A percentile compares a stretch with the other conserved stretches of the same genome.
Conservation (phyloP, 2,329 filamentous ascomycete species). For the Colletotrichum sp. region DNA sequence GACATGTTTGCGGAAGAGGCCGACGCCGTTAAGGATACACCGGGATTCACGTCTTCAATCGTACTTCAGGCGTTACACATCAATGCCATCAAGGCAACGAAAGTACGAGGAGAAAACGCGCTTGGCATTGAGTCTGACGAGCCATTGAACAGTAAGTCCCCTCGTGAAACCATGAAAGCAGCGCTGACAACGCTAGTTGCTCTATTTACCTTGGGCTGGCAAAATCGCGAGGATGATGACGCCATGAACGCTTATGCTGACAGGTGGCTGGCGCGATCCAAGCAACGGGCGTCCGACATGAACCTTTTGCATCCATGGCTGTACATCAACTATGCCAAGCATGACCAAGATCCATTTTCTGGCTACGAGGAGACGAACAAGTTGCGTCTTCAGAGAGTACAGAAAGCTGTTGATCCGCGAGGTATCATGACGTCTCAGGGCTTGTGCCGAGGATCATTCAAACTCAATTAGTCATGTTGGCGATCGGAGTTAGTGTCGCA, state of each 20-base stretch:
- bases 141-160: background rate
- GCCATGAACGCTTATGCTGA: background rate
- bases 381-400: background rate
- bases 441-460: background rate
- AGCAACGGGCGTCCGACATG: slow-evolving; percentile 17
- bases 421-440: background rate
- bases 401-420: background rate
- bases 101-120: background rate
- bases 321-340: slow-evolving; percentile 48
- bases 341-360: slow-evolving; percentile 39
- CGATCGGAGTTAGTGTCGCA: background rate
- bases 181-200: background rate
- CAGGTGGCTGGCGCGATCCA: background rate
- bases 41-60: background rate
- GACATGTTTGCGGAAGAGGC: background rate
- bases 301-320: slow-evolving; percentile 18
- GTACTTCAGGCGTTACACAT: background rate
- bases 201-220: background rate
- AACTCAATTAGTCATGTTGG: background rate
- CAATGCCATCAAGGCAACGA: background rate
- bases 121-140: background rate
- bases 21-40: background rate
- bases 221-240: background rate
- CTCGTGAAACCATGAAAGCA: rapidly evolving
- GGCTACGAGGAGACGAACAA: slow-evolving; percentile 41